Evolutionary conservation across 495 filamentous ascomycete species (phyloP), one percentile per base, ranked within the genome.

Genomic region (Penicillium atrosanguineum): DNA sequence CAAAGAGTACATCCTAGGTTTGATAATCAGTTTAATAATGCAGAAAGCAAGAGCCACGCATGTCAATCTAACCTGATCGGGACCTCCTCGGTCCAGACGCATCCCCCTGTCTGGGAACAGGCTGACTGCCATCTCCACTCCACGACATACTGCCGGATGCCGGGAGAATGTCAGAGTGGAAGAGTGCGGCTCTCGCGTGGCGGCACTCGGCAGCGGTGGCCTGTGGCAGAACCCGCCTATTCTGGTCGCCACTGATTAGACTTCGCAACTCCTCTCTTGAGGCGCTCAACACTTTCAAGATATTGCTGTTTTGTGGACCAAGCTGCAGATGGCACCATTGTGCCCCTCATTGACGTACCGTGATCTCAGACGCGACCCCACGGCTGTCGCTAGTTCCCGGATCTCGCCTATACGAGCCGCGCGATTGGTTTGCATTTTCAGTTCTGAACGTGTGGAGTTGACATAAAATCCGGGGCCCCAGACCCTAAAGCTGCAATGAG

Each of bases 401-500:
- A 53, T 62, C 38, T 62, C 59, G 59, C 48, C 48, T 45, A 44
- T 26, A 14, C 12, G 31, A 38, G 14, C 16, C 3, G 16, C n/a
- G 2, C 44, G 28, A 57, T 58, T 55, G 55, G 55, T 20, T 31
- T n/a, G 5, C 31, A 25, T 15, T 20, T 19, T 8, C 31, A 58
- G 23, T 19, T 26, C 42, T 23, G 7, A 46, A 19, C n/a, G 37
- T 26, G 55, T 56, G 59, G 55, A 62, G 55, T 47, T 58, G 23
- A 40, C 54, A 58, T 58, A 58, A 59, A 58, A 55, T 62, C 55
- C 50, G 55, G 59, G 52, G 59, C 42, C 55, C 59, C 59, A 49
- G 55, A 38, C 34, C 26, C 26, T 38, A 1, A 25, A 59, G 20
- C 23, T 31, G 40, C 16, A 25, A 21, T 28, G 28, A 18, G 21